Percentiles rank a stretch among this genome's conserved stretches.
These are phyloP conservation scores for Apiospora aurea DNA, from an alignment of 2,329 filamentous ascomycete genomes.

Conservation along the genomic window DNA sequence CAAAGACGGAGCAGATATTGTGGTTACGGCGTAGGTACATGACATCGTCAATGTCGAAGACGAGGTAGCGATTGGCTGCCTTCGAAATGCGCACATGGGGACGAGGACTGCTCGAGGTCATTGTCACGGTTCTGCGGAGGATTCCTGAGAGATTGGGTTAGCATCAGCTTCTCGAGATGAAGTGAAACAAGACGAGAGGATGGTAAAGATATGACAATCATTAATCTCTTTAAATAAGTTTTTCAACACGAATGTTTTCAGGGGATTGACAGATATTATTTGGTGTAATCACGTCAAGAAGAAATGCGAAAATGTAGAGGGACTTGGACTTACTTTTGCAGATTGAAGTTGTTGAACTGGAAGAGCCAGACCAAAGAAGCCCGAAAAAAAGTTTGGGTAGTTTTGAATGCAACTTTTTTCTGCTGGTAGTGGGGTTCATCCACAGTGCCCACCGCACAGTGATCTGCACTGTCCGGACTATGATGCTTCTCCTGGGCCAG, in stretches of 20 bases:
- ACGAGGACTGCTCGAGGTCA: slow-evolving; percentile 22
- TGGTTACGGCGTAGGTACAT: slow-evolving; percentile 79
- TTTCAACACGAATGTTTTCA: slow-evolving; percentile 67
- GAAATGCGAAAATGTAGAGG: neutral
- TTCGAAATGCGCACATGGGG: slow-evolving; percentile 76
- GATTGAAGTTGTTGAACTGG: slow-evolving; percentile 30
- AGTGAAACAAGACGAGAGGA: slow-evolving; percentile 18
- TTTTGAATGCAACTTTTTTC: slow-evolving; percentile 23
- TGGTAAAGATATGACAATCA: slow-evolving; percentile 40
- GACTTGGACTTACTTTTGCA: slow-evolving; percentile 36
- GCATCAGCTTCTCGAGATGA: slow-evolving; percentile 17
- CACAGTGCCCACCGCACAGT: slow-evolving; percentile 22
- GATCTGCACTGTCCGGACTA: neutral
- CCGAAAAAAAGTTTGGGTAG: slow-evolving; percentile 20
- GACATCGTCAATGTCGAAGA: slow-evolving; percentile 87
- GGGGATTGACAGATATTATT: slow-evolving; percentile 84
- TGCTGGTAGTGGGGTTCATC: slow-evolving; percentile 22
- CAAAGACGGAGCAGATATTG: slow-evolving; percentile 84
- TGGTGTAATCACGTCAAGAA: slow-evolving; percentile 67
- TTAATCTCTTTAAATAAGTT: slow-evolving; percentile 54
- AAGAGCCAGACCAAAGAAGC: slow-evolving; percentile 15
- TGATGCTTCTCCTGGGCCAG: too few relatives aligned
- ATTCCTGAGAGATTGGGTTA: neutral
- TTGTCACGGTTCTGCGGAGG: slow-evolving; percentile 16
- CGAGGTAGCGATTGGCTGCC: slow-evolving; percentile 81